A percentile compares a stretch with the other conserved stretches of the same genome.
These are phyloP conservation scores for Hypoxylon crocopeplum DNA, from an alignment of 495 filamentous ascomycete species.

Conservation along the genomic window DNA sequence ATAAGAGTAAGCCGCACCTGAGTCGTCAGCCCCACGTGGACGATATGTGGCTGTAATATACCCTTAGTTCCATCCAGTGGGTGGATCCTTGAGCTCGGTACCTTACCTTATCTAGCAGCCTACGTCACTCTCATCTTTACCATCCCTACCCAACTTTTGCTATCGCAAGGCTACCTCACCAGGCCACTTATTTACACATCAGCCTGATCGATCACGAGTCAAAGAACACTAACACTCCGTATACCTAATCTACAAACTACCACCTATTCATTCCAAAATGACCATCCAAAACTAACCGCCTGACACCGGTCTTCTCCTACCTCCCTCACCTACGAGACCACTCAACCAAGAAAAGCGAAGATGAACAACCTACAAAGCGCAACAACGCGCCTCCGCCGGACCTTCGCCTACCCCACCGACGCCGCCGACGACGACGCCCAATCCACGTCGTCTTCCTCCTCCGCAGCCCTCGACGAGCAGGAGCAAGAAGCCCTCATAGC, in stretches of 20 bases:
- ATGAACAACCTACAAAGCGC: conserved; percentile 21
- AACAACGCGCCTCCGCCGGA: conserved; percentile 61
- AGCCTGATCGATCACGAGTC: background rate
- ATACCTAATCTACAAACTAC: too few species aligned
- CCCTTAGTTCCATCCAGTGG: background rate
- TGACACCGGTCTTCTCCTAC: background rate
- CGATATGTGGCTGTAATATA: too few species aligned
- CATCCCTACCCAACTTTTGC: background rate
- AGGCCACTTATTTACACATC: conserved; percentile 2
- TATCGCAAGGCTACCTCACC: background rate
- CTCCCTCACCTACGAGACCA: background rate
- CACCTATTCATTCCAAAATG: background rate
- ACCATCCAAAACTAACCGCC: conserved; percentile 1
- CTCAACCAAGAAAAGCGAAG: background rate
- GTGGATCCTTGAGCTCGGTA: background rate
- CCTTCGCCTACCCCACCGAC: conserved; percentile 68
- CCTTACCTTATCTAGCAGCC: too few species aligned
- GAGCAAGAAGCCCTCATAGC: conserved; percentile 77
- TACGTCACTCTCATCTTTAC: conserved; percentile 9
- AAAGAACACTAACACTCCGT: background rate
- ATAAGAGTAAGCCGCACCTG: too few species aligned
- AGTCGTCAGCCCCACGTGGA: too few species aligned
- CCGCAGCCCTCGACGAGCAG: conserved; percentile 37
- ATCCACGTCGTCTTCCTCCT: background rate
- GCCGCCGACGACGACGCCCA: conserved; percentile 53